Conservation (phyloP, 345 rosid genomes). For the Eutrema heterophyllum region DNA sequence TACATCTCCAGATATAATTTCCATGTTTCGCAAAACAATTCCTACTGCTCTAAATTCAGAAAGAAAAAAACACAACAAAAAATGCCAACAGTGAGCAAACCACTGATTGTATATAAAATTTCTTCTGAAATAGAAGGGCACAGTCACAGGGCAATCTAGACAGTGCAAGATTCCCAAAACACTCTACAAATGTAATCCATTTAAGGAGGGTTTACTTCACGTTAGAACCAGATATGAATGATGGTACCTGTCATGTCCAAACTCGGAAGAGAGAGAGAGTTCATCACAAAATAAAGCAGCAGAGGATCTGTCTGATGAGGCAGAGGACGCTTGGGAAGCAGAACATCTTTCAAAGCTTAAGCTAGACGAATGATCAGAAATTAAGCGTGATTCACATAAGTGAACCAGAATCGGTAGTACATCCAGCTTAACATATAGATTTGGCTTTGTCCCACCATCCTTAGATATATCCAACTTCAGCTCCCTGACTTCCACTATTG, state of each 20-base stretch:
- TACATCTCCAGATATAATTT: slow-evolving; percentile 66
- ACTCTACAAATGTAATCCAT: neutral
- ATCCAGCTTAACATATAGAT: slow-evolving; percentile 60
- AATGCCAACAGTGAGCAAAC: slow-evolving; percentile 8
- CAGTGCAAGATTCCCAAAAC: neutral
- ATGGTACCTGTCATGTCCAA: slow-evolving; percentile 79
- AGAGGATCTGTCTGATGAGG: slow-evolving; percentile 50
- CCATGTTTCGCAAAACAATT: slow-evolving; percentile 60
- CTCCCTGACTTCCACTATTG: slow-evolving; percentile 66
- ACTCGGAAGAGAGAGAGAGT: slow-evolving; percentile 72
- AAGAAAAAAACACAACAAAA: neutral
- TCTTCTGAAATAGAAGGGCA: neutral
- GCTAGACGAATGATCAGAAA: slow-evolving; percentile 52
- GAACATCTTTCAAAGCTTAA: slow-evolving; percentile 38
- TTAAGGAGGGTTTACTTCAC: neutral
- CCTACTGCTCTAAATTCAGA: slow-evolving; percentile 70
- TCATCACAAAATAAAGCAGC: slow-evolving; percentile 79
- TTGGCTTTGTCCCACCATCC: slow-evolving; percentile 67
- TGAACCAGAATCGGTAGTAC: slow-evolving; percentile 63
- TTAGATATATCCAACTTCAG: slow-evolving; percentile 67
- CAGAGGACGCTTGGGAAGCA: slow-evolving; percentile 43
- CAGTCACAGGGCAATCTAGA: neutral
- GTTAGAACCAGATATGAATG: slow-evolving; percentile 1
- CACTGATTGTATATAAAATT: neutral
- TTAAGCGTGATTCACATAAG: slow-evolving; percentile 53